phyloP scores from a whole-genome alignment of 1,139 yeast species.

The Sugiyamaella xylanicola region DNA sequence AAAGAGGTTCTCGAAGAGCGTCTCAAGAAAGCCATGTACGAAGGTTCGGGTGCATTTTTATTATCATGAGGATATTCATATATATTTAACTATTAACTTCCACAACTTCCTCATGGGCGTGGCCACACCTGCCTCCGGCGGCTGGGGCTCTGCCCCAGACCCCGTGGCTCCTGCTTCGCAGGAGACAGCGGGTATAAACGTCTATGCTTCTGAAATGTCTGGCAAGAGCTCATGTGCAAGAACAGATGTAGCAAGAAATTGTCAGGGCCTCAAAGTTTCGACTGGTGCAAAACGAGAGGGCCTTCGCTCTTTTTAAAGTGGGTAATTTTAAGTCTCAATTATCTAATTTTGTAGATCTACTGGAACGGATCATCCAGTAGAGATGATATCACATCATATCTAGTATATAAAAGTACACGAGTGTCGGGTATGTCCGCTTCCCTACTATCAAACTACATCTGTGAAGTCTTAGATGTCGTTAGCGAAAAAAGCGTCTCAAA shows the following conservation, averaged over 20 bases:
- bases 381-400: too few relatives aligned
- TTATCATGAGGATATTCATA: slow-evolving; percentile 49
- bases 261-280: too few relatives aligned
- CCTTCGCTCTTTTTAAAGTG: too few relatives aligned
- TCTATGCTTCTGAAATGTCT: neutral
- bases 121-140: neutral
- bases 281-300: too few relatives aligned
- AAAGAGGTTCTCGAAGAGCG: slow-evolving; percentile 60
- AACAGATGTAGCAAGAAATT: too few relatives aligned
- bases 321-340: too few relatives aligned
- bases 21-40: slow-evolving; percentile 70
- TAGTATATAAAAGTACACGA: too few relatives aligned
- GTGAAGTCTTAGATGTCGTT: slow-evolving; percentile 28
- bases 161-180: neutral
- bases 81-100: neutral
- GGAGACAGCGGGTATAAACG: neutral
- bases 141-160: neutral
- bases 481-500: slow-evolving; percentile 29
- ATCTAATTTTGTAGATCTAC: too few relatives aligned
- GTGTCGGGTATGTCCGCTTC: slow-evolving; percentile 31
- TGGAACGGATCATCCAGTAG: too few relatives aligned
- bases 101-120: too few relatives aligned
- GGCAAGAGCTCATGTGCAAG: too few relatives aligned
- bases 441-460: slow-evolving; percentile 33
- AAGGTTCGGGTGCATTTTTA: slow-evolving; percentile 88